Percentiles rank a stretch among this genome's conserved stretches.
phyloP scores from a whole-genome alignment of 1,139 yeast genomes.

The Blastobotrys capitulatus region DNA sequence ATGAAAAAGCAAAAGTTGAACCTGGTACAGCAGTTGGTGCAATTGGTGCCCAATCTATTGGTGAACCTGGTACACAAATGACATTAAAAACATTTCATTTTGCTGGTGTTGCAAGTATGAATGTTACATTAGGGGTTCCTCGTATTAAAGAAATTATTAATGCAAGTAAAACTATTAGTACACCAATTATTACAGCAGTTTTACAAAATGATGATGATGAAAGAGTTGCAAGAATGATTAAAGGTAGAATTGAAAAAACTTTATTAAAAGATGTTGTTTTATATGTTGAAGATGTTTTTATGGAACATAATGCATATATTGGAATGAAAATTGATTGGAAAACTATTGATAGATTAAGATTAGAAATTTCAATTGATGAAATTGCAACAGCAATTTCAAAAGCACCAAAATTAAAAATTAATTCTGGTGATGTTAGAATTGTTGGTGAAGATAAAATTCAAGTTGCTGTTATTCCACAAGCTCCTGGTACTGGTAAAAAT shows the following conservation, averaged over 20 bases:
- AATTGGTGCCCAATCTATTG: slow-evolving; percentile 97
- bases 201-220: slow-evolving; percentile 91
- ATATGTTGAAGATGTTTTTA: slow-evolving; percentile 91
- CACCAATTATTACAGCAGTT: slow-evolving; percentile 94
- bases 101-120: slow-evolving; percentile 99
- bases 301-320: slow-evolving; percentile 69
- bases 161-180: slow-evolving; percentile 91
- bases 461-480: slow-evolving; percentile 64
- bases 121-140: slow-evolving; percentile 97
- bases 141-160: slow-evolving; percentile 98
- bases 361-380: slow-evolving; percentile 80
- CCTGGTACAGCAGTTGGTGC: slow-evolving; percentile 99
- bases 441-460: slow-evolving; percentile 65
- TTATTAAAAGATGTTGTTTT: slow-evolving; percentile 77
- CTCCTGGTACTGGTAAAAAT: slow-evolving; percentile 39
- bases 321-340: slow-evolving; percentile 76
- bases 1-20: slow-evolving; percentile 87
- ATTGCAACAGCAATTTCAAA: slow-evolving; percentile 75
- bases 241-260: slow-evolving; percentile 95
- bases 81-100: slow-evolving; percentile 98
- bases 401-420: slow-evolving; percentile 87
- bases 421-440: slow-evolving; percentile 64
- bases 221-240: slow-evolving; percentile 97
- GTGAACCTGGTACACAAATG: slow-evolving; percentile 99
- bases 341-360: slow-evolving; percentile 83